phyloP scores from a whole-genome alignment of 352 stramenopile species.

The Phytophthora nicotianae region DNA sequence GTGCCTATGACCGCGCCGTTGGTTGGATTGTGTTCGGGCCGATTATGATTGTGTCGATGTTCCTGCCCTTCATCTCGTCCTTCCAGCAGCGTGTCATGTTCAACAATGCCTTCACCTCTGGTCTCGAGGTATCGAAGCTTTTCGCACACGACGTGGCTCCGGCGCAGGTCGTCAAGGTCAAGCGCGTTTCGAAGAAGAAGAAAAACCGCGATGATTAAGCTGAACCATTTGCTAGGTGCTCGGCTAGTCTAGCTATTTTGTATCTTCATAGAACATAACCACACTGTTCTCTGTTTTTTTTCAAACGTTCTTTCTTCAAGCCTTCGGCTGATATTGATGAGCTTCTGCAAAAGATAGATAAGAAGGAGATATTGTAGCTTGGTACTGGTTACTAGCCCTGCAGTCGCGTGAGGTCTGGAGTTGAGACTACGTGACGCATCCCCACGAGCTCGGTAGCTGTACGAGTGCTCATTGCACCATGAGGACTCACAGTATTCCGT shows the following conservation, averaged over 20 bases:
- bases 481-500: conserved; percentile 24
- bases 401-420: conserved; percentile 55
- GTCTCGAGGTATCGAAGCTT: conserved; percentile 88
- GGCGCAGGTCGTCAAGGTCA: conserved; percentile 85
- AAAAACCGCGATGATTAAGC: conserved; percentile 84
- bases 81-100: conserved; percentile 93
- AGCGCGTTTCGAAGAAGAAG: conserved; percentile 90
- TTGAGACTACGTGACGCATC: conserved; percentile 70
- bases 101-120: conserved; percentile 90
- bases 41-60: conserved; percentile 90
- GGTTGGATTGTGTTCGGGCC: conserved; percentile 90
- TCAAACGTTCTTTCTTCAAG: neutral
- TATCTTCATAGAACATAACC: conserved; percentile 46
- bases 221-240: conserved; percentile 12
- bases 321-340: conserved; percentile 20
- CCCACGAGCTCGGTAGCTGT: conserved; percentile 43
- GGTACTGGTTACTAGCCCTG: conserved; percentile 30
- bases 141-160: conserved; percentile 86
- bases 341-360: conserved; percentile 22
- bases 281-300: conserved; percentile 34
- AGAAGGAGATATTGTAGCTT: too few relatives aligned
- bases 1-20: conserved; percentile 75
- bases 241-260: conserved; percentile 42
- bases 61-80: conserved; percentile 86
- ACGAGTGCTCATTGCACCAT: conserved; percentile 29